Evolutionary conservation across 495 filamentous ascomycete species (phyloP).

Genomic region (Hamigera avellanea): DNA sequence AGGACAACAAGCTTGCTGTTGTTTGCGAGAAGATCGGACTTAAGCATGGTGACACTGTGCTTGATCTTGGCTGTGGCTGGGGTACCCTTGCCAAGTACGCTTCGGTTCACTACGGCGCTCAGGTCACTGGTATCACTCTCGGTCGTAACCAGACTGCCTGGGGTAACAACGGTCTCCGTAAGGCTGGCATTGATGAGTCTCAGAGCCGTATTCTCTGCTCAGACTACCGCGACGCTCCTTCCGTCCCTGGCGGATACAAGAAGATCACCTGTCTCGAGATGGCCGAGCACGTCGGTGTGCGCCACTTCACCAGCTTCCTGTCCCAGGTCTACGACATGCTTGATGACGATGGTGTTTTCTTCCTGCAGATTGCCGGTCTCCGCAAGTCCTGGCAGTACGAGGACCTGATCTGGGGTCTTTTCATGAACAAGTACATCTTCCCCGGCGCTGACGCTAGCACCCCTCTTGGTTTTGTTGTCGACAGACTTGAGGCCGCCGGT

Average conservation of each 20-base stretch:
- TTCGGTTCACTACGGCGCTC: slow-evolving; percentile 48
- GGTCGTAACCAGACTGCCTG: slow-evolving; percentile 63
- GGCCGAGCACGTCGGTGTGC: slow-evolving; percentile 65
- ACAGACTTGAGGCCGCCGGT: slow-evolving; percentile 53
- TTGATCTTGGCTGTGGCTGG: slow-evolving; percentile 65
- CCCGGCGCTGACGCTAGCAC: slow-evolving; percentile 59
- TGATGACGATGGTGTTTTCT: slow-evolving; percentile 60
- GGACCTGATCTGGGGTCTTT: slow-evolving; percentile 63
- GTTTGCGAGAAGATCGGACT: slow-evolving; percentile 64
- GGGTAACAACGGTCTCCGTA: slow-evolving; percentile 55
- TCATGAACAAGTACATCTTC: slow-evolving; percentile 73
- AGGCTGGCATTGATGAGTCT: slow-evolving; percentile 44
- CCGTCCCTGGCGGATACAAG: slow-evolving; percentile 48
- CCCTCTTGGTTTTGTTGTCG: slow-evolving; percentile 52
- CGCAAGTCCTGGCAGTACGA: slow-evolving; percentile 64
- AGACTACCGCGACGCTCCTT: slow-evolving; percentile 59
- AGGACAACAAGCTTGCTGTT: slow-evolving; percentile 59
- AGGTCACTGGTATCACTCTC: slow-evolving; percentile 55
- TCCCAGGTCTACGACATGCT: slow-evolving; percentile 59
- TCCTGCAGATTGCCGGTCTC: slow-evolving; percentile 60
- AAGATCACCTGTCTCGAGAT: slow-evolving; percentile 69
- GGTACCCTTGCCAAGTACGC: slow-evolving; percentile 59
- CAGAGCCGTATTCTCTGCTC: slow-evolving; percentile 55
- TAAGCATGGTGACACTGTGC: slow-evolving; percentile 47
- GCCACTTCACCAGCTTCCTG: slow-evolving; percentile 49